Base-by-base conservation (phyloP, 257 asterid genomes). In the Anisodus acutangulus region DNA sequence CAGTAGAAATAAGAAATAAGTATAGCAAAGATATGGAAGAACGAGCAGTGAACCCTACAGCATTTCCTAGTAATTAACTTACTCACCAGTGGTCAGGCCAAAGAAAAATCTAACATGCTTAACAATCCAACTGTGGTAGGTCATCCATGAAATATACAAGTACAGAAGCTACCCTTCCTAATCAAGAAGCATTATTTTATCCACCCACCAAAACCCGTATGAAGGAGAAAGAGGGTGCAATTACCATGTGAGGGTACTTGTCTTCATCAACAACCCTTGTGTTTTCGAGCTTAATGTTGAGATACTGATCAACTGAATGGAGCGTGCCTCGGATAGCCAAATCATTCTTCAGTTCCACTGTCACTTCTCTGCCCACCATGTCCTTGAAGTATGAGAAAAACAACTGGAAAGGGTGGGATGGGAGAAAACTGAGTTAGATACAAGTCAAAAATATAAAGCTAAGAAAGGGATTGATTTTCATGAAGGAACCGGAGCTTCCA, bases 381-480 rank as follows among this genome's bases (percentile, higher is more conserved):
- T 94, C 98, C 94, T 94, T 96, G 94, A 96, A 96, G 82, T 96
- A 96, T 85, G 99, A 96, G 92, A 96, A 96, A 90, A 95, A 95
- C 94, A 95, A 89, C 99, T 95, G 95, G 94, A 88, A 85, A 74
- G 80, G 15, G 80, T 74, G 80, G 80, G 35, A 49, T 15, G 45
- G 81, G 22, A 72, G 81, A 74, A 74, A 74, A 49, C 8, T 12
- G 45, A 74, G 81, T 74, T 49, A 74, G 43, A 74, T 5, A 49
- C 59, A 49, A 49, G 60, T 72, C 1, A 74, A 71, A 49, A 47
- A 11, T 2, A 49, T 74, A 74, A 45, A 11, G 49, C 6, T 67
- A 35, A 10, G n/a, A 49, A 74, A 74, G 8, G 22, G 19, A 49
- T 49, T 5, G 12, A 74, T 11, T 74, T 12, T 72, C 45, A 12